Evolutionary conservation across 1,139 yeast genomes (phyloP), one percentile per base, ranked within the genome.

Genomic region (Debaryomyces fabryi): DNA sequence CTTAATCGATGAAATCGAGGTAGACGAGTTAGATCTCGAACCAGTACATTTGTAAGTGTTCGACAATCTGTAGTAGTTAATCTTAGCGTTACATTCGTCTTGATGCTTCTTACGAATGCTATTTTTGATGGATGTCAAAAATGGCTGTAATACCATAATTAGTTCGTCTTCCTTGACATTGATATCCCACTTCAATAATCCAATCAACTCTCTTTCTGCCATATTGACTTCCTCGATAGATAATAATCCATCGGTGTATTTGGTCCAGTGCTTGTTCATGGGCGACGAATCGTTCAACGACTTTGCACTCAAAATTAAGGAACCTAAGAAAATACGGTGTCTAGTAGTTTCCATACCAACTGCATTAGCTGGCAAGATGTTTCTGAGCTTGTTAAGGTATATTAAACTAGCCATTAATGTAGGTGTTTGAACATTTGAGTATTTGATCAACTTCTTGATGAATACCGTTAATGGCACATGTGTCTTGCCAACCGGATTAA

Each of bases 181-280:
- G 47, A 92, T 72, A 60, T 89, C 84, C 98, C 98, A 93, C 58
- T 88, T 86, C 51, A 93, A 78, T 56, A 90, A 82, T 44, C 80
- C 82, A 47, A 92, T 81, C 56, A 93, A 75, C 69, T 93, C 98
- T 57, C 91, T 78, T 71, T 93, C 99, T 62, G 96, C 89, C 63
- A 91, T 83, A 68, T 93, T 93, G 50, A 93, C 92, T 62, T 93
- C 98, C 25, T 78, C 78, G 44, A 88, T 72, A 23, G 83, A 66
- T 56, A 93, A 79, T 49, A 93, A 74, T 1, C 97, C 97, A 64
- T 86, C 83, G 12, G 98, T 90, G 72, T 91, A 92, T 52, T 82
- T 79, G 13, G 96, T 86, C 99, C 99, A 93, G 73, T 92, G 97
- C 70, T 87, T 91, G 71, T 93, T 93, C 67, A 92, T 80, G 44